These are phyloP conservation scores for Aspergillus oerlinghausenensis DNA, from an alignment of 2,329 filamentous ascomycete species.

Conservation along the genomic window DNA sequence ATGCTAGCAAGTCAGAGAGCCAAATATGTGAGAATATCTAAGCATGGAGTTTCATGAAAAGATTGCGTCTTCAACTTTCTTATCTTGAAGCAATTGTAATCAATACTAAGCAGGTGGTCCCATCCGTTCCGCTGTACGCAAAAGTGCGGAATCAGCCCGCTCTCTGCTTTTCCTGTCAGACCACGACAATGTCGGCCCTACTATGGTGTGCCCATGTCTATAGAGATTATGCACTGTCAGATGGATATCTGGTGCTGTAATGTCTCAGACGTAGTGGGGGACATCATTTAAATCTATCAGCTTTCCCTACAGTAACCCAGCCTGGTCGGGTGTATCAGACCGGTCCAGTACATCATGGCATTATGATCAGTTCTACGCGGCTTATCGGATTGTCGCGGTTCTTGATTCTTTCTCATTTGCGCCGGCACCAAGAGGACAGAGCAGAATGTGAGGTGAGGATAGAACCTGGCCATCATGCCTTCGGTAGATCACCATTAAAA, in stretches of 20 bases:
- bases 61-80: background rate
- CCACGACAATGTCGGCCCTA: background rate
- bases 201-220: background rate
- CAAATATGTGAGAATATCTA: background rate
- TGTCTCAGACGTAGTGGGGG: background rate
- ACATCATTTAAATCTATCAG: background rate
- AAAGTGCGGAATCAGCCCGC: constrained; percentile 21
- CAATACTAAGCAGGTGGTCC: constrained; percentile 10
- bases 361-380: background rate
- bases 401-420: background rate
- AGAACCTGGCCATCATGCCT: background rate
- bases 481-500: background rate
- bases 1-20: background rate
- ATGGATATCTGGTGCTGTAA: background rate
- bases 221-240: background rate
- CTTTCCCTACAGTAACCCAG: background rate
- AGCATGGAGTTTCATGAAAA: too few relatives aligned
- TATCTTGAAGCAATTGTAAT: background rate
- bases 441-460: background rate
- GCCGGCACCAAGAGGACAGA: background rate
- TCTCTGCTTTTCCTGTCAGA: background rate
- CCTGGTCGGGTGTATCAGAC: background rate
- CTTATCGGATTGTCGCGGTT: background rate
- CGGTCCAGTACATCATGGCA: background rate
- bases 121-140: constrained; percentile 16